Base-by-base conservation (phyloP, 352 stramenopile genomes). In the Globisporangium polare region DNA sequence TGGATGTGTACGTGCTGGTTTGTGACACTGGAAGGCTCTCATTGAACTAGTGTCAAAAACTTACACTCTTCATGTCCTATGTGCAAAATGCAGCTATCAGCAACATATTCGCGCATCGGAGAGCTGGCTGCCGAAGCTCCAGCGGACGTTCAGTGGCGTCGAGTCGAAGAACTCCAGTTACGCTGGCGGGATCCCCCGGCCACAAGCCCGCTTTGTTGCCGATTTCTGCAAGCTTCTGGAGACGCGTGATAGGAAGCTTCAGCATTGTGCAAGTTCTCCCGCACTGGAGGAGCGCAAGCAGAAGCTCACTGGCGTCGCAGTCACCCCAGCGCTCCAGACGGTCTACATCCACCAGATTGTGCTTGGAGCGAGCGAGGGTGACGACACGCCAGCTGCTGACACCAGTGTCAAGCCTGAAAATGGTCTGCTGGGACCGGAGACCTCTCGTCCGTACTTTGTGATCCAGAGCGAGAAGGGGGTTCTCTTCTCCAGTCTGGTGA, bases 391-490 rank as follows among this genome's bases (percentile, higher is more conserved):
- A 9, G 43, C 50, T 15, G 51, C 55, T 8, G 49, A 61, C 18
- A 35, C 54, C 9, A 69, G 29, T 27, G 42, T 51, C 15, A 56
- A 45, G 9, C 27, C 29, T 9, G 26, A 71, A 29, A 29, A 39
- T 0, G 17, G 63, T 8, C 58, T 68, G 2, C 55, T 72, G 6
- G 42, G 18, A 22, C 9, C 55, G 26, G 62, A 63, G 18, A 63
- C 58, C 42, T 93, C 83, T 54, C 80, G 87, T 5, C 87, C 87
- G 1, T 94, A 95, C 57, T 94, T 95, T 60, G 87, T 93, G 13
- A 75, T 94, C 60, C 85, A 94, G 60, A 92, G 86, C 50, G 87
- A 94, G 43, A 92, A 93, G 31, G 87, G 87, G 1, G 81, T 95
- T 20, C 61, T 94, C 17, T 95, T 92, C 60, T 95, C 87, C 33